Evolutionary conservation across 1,284 basidiomycete genomes (phyloP), one percentile per base, ranked within the genome.

Genomic region (Veloboletus limbatus): DNA sequence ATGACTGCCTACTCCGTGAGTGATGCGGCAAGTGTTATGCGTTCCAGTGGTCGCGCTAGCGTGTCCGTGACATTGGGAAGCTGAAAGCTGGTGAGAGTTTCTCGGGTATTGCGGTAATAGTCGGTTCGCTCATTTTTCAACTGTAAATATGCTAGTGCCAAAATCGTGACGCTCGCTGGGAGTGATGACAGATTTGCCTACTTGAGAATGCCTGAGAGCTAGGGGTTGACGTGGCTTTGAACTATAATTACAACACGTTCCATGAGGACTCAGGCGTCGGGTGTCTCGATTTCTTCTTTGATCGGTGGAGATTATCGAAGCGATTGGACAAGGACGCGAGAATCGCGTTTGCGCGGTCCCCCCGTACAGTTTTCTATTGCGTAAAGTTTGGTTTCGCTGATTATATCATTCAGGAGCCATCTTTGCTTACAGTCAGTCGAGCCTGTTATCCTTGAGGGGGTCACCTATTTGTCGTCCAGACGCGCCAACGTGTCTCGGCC

Each of bases 91-190:
- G 91, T 9, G 92, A 96, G 49, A 88, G 79, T 0, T 78, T 95
- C 38, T 77, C 95, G 21, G 92, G 90, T 17, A 92, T 92, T 0
- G 92, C 92, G 17, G 92, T 92, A n/a, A 84, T 90, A 4, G 89
- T 92, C 16, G 87, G 88, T 26, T 78, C 82, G 24, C 66, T 87
- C 48, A 83, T 74, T 25, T 88, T 81, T 64, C 87, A 95, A 64
- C 77, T 93, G 85, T 45, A 88, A 87, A 63, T 73, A 78, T 38
- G 69, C 73, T 16, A 87, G 87, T 26, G 85, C 85, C 27, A 87
- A 81, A 53, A 92, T 97, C 40, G 83, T 92, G 54, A 93, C 83
- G 10, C 88, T 68, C 22, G 62, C 85, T 0, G 86, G 87, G 16
- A 79, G 81, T 0, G 62, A 75, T 9, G 89, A 90, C 26, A 97